Base-by-base conservation (phyloP, 345 rosid species). In the Eucalyptus cloeziana region DNA sequence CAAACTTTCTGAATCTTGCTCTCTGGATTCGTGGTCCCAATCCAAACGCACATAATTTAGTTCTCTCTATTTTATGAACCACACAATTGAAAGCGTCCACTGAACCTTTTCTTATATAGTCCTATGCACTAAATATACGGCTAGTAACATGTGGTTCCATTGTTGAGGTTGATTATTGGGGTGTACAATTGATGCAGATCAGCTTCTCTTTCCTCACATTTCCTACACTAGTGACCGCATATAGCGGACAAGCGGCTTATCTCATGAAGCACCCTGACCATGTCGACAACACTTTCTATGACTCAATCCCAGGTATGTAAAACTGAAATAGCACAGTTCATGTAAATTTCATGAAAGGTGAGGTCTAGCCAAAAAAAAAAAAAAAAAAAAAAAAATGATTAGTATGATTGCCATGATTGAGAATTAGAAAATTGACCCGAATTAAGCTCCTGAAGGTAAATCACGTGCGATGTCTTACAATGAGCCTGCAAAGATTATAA, bases 161-260 rank as follows among this genome's bases (percentile, higher is more conserved):
- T 25, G 24, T 44, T 3, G 80, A 52, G 80, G 52, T 15, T 27
- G n/a, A 64, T 44, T 21, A 64, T 58, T 25, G 25, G 49, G 56
- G 56, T 25, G 27, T 13, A 7, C 49, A 49, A 51, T 33, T 25
- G 21, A 76, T 64, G 90, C 96, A 96, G 99, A 91, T 97, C 25
- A 95, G 99, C 92, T 96, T 95, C 93, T 93, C 99, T 25, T 44
- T 87, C 50, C 85, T 40, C 30, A 51, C 69, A 16, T 86, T 89
- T n/a, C 90, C 90, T 21, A 88, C 90, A 25, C 33, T 86, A 9
- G 7, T 69, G 40, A 79, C 90, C 19, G 90, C 85, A 44, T 89
- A 89, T 54, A 51, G 86, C 8, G 90, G 90, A 49, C 90, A 89
- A 86, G 90, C 86, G 4, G 90, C 90, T 33, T 89, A 62, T 87